Evolutionary conservation across 768 basidiomycete species (phyloP), one percentile per base, ranked within the genome.

Genomic region (Panellus pusillus): DNA sequence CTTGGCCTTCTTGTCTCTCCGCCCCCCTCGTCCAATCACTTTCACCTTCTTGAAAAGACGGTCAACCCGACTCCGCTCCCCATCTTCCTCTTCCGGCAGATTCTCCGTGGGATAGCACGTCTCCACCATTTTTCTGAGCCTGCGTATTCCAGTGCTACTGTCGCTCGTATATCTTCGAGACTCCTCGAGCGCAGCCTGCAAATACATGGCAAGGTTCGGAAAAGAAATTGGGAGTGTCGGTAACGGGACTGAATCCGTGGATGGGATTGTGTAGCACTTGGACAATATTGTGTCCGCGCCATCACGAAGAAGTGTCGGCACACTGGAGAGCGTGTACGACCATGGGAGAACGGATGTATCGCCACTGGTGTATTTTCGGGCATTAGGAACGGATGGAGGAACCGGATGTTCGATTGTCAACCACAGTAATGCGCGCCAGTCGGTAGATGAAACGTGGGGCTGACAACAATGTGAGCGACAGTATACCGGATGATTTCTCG

Each of bases 391-490:
- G 12, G 71, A 72, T 4, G 73, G 61, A 27, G 88, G 86, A 2
- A 82, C 65, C 1, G 84, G 82, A 61, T 83, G 74, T 62, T 93
- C 91, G 49, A 89, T 79, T 1, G 87, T 85, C 60, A 93, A 82
- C 78, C 89, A 92, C 14, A 92, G 67, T 18, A 92, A 72, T 9
- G 84, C 84, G 49, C 86, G 79, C 91, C 91, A 93, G 15, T 84
- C 81, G 5, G 70, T 62, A 0, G 84, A 77, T 17, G 74, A 63
- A 36, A 77, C 80, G 61, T 87, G 81, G 9, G 84, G 75, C 88
- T 91, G 50, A 27, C 41, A 57, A 41, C 58, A 54, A 36, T 55
- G 28, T 38, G 0, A 9, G 31, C 4, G 11, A 42, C 9, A 9
- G 17, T 28, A 42, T 29, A 43, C 32, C 13, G 42, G 9, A 27